phyloP scores from a whole-genome alignment of 164 flowering plant genomes.

The Chimonanthus praecox region DNA sequence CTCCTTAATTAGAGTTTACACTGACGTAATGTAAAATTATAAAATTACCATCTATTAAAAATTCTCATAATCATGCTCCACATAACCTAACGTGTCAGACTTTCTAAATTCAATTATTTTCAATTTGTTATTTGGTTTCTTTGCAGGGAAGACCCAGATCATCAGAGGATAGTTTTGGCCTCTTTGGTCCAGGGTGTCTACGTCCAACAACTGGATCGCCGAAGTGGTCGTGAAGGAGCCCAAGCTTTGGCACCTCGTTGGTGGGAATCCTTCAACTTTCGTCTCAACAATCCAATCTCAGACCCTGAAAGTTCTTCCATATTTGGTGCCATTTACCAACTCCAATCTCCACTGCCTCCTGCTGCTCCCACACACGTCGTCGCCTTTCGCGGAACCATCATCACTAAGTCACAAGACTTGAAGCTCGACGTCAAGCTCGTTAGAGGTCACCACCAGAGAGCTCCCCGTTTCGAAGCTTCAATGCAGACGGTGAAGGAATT shows the following conservation, averaged over 20 bases:
- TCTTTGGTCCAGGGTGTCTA: slow-evolving; percentile 80
- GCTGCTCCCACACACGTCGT: slow-evolving; percentile 50
- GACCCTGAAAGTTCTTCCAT: slow-evolving; percentile 67
- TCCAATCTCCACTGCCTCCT: slow-evolving; percentile 24
- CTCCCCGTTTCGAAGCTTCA: slow-evolving; percentile 61
- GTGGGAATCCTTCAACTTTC: slow-evolving; percentile 76
- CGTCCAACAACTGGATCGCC: slow-evolving; percentile 74
- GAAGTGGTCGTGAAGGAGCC: slow-evolving; percentile 43
- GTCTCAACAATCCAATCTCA: slow-evolving; percentile 34
- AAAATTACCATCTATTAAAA: too few relatives aligned
- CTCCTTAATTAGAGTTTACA: too few relatives aligned
- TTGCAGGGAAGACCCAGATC: slow-evolving; percentile 55
- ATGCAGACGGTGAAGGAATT: slow-evolving; percentile 58
- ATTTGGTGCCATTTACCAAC: slow-evolving; percentile 73
- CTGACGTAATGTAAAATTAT: too few relatives aligned
- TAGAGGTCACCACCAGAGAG: slow-evolving; percentile 53
- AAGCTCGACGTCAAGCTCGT: slow-evolving; percentile 52
- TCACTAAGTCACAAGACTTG: slow-evolving; percentile 60
- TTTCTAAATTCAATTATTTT: too few relatives aligned
- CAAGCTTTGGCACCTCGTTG: slow-evolving; percentile 87
- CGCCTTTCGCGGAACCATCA: slow-evolving; percentile 86
- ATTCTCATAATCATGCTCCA: too few relatives aligned
- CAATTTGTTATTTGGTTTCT: slow-evolving; percentile 1
- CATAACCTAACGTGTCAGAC: too few relatives aligned
- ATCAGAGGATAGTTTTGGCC: slow-evolving; percentile 77